phyloP scores from a whole-genome alignment of 139 green algal species.

The Coelastrella sp. region DNA sequence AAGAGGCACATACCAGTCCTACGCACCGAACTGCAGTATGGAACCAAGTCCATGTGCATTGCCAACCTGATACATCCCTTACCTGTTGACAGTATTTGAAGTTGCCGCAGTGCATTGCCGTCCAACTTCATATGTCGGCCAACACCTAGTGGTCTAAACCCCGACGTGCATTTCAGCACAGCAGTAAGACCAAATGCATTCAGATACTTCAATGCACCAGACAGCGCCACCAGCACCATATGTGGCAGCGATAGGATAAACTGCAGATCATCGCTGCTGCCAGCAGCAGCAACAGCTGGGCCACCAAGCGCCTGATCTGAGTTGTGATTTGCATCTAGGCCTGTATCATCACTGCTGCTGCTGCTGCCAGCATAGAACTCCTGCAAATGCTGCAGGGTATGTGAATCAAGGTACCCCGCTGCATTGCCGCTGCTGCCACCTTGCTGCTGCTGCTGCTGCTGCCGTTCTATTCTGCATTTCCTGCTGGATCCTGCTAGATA shows the following conservation, averaged over 20 bases:
- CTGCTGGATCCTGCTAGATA: slow-evolving; percentile 49
- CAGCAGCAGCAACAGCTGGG: background rate
- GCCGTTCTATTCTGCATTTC: slow-evolving; percentile 15
- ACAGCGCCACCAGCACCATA: slow-evolving; percentile 69
- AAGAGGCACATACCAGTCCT: slow-evolving; percentile 56
- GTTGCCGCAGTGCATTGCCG: slow-evolving; percentile 72
- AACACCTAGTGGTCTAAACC: slow-evolving; percentile 40
- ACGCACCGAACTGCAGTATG: background rate
- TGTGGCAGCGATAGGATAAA: slow-evolving; percentile 67
- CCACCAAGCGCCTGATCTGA: background rate
- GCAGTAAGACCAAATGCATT: slow-evolving; percentile 73
- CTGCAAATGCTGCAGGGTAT: background rate
- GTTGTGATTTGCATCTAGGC: too few relatives aligned
- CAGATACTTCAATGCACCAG: slow-evolving; percentile 76
- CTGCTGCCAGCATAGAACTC: background rate
- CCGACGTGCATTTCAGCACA: slow-evolving; percentile 66
- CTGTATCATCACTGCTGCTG: background rate
- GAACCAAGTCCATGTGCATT: background rate
- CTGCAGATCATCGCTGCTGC: background rate
- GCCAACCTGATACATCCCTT: background rate
- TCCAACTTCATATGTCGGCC: slow-evolving; percentile 65
- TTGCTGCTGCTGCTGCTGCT: slow-evolving; percentile 1
- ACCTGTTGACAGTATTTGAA: slow-evolving; percentile 66
- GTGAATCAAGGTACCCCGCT: background rate
- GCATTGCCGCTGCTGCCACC: slow-evolving; percentile 18